Percentiles rank a stretch among this genome's conserved stretches.
Conservation (phyloP, 495 filamentous ascomycete genomes). For the Neurospora cerealis region DNA sequence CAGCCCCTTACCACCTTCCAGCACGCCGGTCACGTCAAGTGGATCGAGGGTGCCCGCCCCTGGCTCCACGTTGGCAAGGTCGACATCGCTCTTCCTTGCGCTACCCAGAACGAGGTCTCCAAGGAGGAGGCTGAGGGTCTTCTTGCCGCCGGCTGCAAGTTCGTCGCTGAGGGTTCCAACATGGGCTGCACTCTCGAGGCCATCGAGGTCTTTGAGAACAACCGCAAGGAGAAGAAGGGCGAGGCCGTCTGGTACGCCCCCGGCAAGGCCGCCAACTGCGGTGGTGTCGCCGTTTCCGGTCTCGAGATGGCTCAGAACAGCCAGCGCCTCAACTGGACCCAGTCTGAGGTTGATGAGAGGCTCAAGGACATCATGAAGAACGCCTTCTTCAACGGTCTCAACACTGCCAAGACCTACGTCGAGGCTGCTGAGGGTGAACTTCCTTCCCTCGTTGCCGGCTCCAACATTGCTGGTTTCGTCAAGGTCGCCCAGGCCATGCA, state of each 20-base stretch:
- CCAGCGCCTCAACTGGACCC: conserved; percentile 69
- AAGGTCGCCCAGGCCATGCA: conserved; percentile 94
- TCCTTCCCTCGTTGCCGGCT: conserved; percentile 81
- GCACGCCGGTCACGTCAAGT: conserved; percentile 60
- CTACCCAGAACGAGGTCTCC: conserved; percentile 95
- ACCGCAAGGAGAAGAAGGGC: conserved; percentile 56
- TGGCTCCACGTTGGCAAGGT: conserved; percentile 83
- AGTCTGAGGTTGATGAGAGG: conserved; percentile 83
- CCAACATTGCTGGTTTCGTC: conserved; percentile 94
- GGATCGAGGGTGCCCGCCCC: conserved; percentile 78
- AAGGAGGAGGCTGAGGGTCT: conserved; percentile 80
- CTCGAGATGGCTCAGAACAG: conserved; percentile 99
- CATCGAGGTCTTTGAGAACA: conserved; percentile 85
- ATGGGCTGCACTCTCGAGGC: conserved; percentile 98
- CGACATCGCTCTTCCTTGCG: conserved; percentile 84
- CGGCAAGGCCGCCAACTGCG: conserved; percentile 93
- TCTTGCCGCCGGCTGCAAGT: conserved; percentile 64
- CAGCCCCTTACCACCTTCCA: conserved; percentile 60
- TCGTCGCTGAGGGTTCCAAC: conserved; percentile 95
- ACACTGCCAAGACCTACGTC: conserved; percentile 83
- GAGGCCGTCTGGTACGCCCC: conserved; percentile 90
- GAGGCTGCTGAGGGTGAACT: conserved; percentile 68
- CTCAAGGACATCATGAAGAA: conserved; percentile 91
- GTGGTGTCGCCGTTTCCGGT: conserved; percentile 94
- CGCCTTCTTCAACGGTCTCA: conserved; percentile 85